These are phyloP conservation scores for Thermothelomyces thermophilus DNA, from an alignment of 2,329 filamentous ascomycete species.

Conservation along the genomic window DNA sequence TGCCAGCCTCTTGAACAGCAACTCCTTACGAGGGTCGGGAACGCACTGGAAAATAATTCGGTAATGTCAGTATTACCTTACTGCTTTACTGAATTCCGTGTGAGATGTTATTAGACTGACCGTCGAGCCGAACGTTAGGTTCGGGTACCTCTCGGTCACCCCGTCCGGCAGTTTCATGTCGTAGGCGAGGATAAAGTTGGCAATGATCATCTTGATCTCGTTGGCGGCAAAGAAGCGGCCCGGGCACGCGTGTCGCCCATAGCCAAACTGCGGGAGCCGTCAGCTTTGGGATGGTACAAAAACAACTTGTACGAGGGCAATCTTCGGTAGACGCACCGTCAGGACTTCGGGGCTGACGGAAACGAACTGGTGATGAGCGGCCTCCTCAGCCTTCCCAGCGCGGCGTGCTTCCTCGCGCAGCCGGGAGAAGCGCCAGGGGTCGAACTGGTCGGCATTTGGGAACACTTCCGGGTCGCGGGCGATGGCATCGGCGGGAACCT, in stretches of 20 bases:
- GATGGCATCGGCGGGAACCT: conserved; percentile 34
- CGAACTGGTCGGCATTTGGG: conserved; percentile 32
- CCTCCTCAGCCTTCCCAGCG: conserved; percentile 25
- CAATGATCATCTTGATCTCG: conserved; percentile 34
- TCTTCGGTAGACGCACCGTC: conserved; percentile 1
- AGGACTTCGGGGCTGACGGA: conserved; percentile 30
- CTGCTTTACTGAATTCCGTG: no score
- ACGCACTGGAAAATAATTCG: conserved; percentile 14
- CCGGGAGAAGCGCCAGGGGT: conserved; percentile 35
- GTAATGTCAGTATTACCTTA: no score
- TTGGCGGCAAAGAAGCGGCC: conserved; percentile 35
- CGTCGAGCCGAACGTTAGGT: conserved; percentile 20
- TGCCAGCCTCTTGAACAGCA: conserved; percentile 22
- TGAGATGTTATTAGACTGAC: conserved; percentile 11
- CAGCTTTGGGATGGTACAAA: not conserved
- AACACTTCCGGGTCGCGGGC: conserved; percentile 34
- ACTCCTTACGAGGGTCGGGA: conserved; percentile 23
- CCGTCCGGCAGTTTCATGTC: conserved; percentile 27
- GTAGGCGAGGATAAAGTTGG: conserved; percentile 26
- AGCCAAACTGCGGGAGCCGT: conserved; percentile 29
- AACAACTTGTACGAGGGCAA: not conserved
- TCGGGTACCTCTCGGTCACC: conserved; percentile 23
- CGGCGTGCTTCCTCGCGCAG: conserved; percentile 27
- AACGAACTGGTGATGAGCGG: conserved; percentile 37
- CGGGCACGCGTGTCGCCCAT: conserved; percentile 36